Conservation (phyloP, 2,329 filamentous ascomycete genomes). For the Trichoderma cornu-damae region DNA sequence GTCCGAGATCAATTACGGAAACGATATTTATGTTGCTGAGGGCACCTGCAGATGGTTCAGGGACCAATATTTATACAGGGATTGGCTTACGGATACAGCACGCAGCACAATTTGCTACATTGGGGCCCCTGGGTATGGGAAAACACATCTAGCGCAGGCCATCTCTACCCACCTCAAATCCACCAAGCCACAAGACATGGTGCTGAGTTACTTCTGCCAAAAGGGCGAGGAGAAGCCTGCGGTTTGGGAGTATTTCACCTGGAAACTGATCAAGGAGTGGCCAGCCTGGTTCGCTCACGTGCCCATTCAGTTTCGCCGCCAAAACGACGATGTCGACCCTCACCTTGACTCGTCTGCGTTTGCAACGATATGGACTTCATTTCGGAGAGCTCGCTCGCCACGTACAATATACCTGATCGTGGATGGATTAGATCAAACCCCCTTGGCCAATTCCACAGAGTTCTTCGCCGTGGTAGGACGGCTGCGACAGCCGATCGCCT, state of each 20-base stretch:
- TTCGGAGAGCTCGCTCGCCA: constrained; percentile 8
- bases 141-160: constrained; percentile 24
- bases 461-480: constrained; percentile 13
- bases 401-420: constrained; percentile 23
- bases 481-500: constrained; percentile 3
- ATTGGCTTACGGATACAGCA: constrained; percentile 19
- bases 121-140: constrained; percentile 22
- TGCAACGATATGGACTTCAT: constrained; percentile 21
- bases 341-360: constrained; percentile 17
- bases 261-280: constrained; percentile 19
- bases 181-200: constrained; percentile 16
- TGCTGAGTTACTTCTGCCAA: constrained; percentile 24
- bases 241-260: constrained; percentile 24
- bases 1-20: constrained; percentile 18
- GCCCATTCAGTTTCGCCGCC: constrained; percentile 16
- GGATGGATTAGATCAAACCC: constrained; percentile 24
- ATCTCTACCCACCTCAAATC: constrained; percentile 21
- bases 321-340: constrained; percentile 2
- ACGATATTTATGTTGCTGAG: constrained; percentile 6
- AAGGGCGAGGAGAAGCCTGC: constrained; percentile 19
- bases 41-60: constrained; percentile 25
- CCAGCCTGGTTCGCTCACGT: constrained; percentile 21
- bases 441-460: background rate
- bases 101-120: constrained; percentile 20
- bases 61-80: constrained; percentile 16